Percentiles rank a stretch among this genome's conserved stretches.
Evolutionary conservation across 495 filamentous ascomycete genomes (phyloP).

Genomic region (Xylaria nigripes): DNA sequence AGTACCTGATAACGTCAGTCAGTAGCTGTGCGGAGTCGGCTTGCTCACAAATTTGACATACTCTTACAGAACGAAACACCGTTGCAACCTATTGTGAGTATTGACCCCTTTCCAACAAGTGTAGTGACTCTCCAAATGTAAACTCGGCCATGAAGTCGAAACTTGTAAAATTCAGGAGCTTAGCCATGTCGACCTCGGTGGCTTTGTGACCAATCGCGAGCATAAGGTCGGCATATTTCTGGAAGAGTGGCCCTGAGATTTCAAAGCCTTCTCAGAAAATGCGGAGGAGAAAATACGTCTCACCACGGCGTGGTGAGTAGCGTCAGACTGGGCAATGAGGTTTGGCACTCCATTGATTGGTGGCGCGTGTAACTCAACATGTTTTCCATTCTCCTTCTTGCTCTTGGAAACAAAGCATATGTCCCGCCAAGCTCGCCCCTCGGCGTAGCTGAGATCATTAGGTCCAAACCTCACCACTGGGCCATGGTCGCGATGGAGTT

Average conservation of each 20-base stretch:
- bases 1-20: slow-evolving; percentile 1
- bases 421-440: slow-evolving; percentile 37
- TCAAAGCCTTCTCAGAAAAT: slow-evolving; percentile 39
- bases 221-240: slow-evolving; percentile 35
- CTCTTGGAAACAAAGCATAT: slow-evolving; percentile 35
- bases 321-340: slow-evolving; percentile 1
- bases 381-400: slow-evolving; percentile 14
- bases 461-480: slow-evolving; percentile 37
- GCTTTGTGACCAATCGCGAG: slow-evolving; percentile 11
- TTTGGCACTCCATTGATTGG: slow-evolving; percentile 9
- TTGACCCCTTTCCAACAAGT: slow-evolving; percentile 23
- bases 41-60: no score
- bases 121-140: slow-evolving; percentile 40
- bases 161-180: slow-evolving; percentile 28
- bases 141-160: slow-evolving; percentile 46
- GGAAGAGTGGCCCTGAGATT: slow-evolving; percentile 35
- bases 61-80: slow-evolving; percentile 3
- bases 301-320: slow-evolving; percentile 19
- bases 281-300: slow-evolving; percentile 36
- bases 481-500: slow-evolving; percentile 36
- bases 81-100: slow-evolving; percentile 8
- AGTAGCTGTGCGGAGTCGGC: no score
- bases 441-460: slow-evolving; percentile 35
- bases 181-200: slow-evolving; percentile 27
- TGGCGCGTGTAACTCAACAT: slow-evolving; percentile 5